A percentile compares a stretch with the other conserved stretches of the same genome.
These are phyloP conservation scores for Penicillium lagena DNA, from an alignment of 495 filamentous ascomycete genomes.

Conservation along the genomic window DNA sequence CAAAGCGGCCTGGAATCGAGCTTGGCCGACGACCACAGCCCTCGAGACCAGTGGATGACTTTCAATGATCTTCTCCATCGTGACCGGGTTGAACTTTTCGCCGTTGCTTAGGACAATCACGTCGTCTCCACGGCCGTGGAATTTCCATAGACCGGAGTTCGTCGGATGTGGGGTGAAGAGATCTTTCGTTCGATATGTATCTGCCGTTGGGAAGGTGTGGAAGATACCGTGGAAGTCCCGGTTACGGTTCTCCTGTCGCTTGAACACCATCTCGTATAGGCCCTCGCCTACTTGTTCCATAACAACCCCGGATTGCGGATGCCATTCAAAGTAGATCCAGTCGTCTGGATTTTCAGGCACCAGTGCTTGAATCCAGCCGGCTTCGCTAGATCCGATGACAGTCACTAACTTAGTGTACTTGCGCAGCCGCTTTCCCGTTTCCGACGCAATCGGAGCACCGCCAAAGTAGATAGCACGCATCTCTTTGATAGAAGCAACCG, in stretches of 20 bases:
- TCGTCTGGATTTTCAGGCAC: slow-evolving; percentile 29
- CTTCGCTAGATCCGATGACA: slow-evolving; percentile 13
- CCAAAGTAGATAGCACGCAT: slow-evolving; percentile 14
- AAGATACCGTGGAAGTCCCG: slow-evolving; percentile 42
- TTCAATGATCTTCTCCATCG: slow-evolving; percentile 25
- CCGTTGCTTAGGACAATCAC: slow-evolving; percentile 37
- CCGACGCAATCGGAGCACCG: slow-evolving; percentile 13
- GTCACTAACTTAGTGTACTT: slow-evolving; percentile 8
- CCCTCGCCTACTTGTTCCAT: slow-evolving; percentile 33
- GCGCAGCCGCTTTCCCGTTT: slow-evolving; percentile 9
- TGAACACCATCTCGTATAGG: slow-evolving; percentile 35
- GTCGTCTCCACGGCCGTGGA: slow-evolving; percentile 30
- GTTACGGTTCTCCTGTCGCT: neutral
- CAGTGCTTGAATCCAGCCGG: slow-evolving; percentile 15
- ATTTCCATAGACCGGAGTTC: slow-evolving; percentile 24
- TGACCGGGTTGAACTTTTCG: slow-evolving; percentile 37
- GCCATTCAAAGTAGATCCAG: slow-evolving; percentile 48
- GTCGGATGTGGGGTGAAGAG: slow-evolving; percentile 40
- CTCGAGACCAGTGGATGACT: slow-evolving; percentile 16
- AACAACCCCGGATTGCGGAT: slow-evolving; percentile 38
- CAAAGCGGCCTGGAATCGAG: slow-evolving; percentile 25
- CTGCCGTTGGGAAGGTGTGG: slow-evolving; percentile 46
- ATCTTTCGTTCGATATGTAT: slow-evolving; percentile 51
- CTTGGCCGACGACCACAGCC: slow-evolving; percentile 30
- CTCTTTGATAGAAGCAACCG: slow-evolving; percentile 3